Evolutionary conservation across 2,329 filamentous ascomycete genomes (phyloP), one percentile per base, ranked within the genome.

Genomic region (Cordyceps javanica): DNA sequence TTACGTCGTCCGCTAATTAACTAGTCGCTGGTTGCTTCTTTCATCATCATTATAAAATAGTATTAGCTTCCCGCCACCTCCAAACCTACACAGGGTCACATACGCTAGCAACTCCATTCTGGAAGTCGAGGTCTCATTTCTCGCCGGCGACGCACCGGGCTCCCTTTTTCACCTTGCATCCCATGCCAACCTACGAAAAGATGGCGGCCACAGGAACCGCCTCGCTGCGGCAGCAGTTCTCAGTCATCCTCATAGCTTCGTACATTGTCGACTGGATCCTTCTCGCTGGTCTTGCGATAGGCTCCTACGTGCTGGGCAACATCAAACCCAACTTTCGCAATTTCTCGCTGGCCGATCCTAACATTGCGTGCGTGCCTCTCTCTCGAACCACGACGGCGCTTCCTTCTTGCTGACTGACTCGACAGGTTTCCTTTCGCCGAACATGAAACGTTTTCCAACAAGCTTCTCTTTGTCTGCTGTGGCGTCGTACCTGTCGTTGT

Each of bases 211-310:
- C 63, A 26, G 62, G 60, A 58, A 62, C 28, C 49, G 63, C 45
- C 51, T 60, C 60, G 61, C 62, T 58, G 48, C 61, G 62, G 45
- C 60, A 62, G 51, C 60, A 62, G 61, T 64, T 72, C 61, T 69
- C 71, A 3, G 55, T 70, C 11, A 64, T 68, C 25, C 65, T 76
- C 42, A 60, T 89, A 48, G 66, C 82, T n/a, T 88, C 87, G 23
- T 92, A 92, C 68, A 71, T 87, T 53, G 72, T 90, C 59, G 89
- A 92, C 73, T 93, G 89, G 89, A 69, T 89, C 21, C 73, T 89
- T 49, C 82, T 89, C 60, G 71, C 88, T 46, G 76, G 70, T 49
- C 79, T 85, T 34, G 83, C 78, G 26, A 79, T 75, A 16, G 74
- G 86, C 26, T 85, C 81, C 57, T 80, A 73, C 53, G 78, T 77